Base-by-base conservation (phyloP, 441 rosid genomes). In the Euphorbia celastroides region DNA sequence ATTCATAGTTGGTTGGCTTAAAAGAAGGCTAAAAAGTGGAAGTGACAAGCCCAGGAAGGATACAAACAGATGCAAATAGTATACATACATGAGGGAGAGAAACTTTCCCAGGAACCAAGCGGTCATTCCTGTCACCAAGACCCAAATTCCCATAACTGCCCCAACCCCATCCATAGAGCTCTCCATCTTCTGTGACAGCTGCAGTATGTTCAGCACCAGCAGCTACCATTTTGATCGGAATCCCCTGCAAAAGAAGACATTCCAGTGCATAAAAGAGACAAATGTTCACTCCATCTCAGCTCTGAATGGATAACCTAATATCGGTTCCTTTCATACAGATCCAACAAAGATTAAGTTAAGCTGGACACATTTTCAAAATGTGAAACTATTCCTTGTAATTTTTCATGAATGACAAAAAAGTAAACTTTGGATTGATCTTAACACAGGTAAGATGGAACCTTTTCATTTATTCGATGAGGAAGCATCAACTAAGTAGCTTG, bases 171-270 rank as follows among this genome's bases (percentile, higher is more conserved):
- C 99, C 99, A 79, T 89, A 92, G 26, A 94, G 92, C 41, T 83
- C 89, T 77, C 99, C 99, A 73, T 84, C 87, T 83, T 89, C 96
- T 62, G 99, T 79, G 67, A 92, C 84, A 63, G 99, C 99, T 60
- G 90, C 97, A 66, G 96, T 88, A 84, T 94, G 99, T 74, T 94
- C 99, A 59, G 97, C 99, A 74, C 99, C 99, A 74, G 97, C 97
- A 65, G 99, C 96, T 38, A 94, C 97, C 96, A 88, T 81, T 87
- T 87, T 94, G 75, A 89, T 78, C 12, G 87, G 77, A 46, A 85
- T 75, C 32, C 91, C 96, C 98, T 94, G 76, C 80, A 85, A 60
- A 42, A 69, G 54, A 76, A 66, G 38, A 31, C 44, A 46, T 30
- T 23, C 60, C 64, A 70, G 60, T 34, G 38, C 68, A 75, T 12